These are phyloP conservation scores for Aspergillus fijiensis DNA, from an alignment of 2,329 filamentous ascomycete species.

Conservation along the genomic window DNA sequence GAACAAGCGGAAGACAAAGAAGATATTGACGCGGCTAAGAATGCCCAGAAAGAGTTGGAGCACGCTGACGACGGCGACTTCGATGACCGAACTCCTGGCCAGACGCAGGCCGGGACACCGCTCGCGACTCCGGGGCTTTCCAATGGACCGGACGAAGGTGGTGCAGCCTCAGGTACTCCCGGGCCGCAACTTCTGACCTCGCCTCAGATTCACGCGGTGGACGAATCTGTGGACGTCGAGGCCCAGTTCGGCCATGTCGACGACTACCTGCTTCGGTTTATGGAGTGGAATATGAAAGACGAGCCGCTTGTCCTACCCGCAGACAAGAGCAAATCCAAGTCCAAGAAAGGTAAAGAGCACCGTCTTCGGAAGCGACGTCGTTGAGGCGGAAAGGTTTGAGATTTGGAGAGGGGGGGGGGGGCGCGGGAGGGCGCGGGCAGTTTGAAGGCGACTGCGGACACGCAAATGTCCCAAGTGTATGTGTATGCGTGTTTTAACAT, in stretches of 20 bases:
- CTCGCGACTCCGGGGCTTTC: constrained; percentile 39
- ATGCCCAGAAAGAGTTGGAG: constrained; percentile 82
- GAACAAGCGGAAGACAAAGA: constrained; percentile 91
- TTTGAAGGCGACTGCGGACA: not conserved
- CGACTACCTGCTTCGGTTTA: constrained; percentile 70
- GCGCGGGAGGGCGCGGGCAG: too few relatives aligned
- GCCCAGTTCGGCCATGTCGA: constrained; percentile 63
- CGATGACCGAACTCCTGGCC: constrained; percentile 58
- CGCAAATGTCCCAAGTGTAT: not conserved
- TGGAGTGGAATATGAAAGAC: constrained; percentile 59
- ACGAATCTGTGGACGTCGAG: constrained; percentile 37
- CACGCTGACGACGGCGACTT: constrained; percentile 85
- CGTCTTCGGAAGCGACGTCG: constrained; percentile 41
- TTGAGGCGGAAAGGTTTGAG: constrained; percentile 13
- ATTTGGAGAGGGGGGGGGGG: too few relatives aligned
- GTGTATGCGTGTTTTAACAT: not conserved
- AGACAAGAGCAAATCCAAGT: constrained; percentile 51
- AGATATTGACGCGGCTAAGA: constrained; percentile 82
- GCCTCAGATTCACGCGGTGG: constrained; percentile 22
- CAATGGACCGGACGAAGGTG: constrained; percentile 36
- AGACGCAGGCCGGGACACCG: constrained; percentile 36
- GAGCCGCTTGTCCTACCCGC: constrained; percentile 49
- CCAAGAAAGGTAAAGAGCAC: constrained; percentile 50
- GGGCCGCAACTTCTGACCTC: constrained; percentile 14
- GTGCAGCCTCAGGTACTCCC: constrained; percentile 1